Percentiles rank a stretch among this genome's conserved stretches.
phyloP scores from a whole-genome alignment of 2,329 filamentous ascomycete species.

The Epichloe bromicola region DNA sequence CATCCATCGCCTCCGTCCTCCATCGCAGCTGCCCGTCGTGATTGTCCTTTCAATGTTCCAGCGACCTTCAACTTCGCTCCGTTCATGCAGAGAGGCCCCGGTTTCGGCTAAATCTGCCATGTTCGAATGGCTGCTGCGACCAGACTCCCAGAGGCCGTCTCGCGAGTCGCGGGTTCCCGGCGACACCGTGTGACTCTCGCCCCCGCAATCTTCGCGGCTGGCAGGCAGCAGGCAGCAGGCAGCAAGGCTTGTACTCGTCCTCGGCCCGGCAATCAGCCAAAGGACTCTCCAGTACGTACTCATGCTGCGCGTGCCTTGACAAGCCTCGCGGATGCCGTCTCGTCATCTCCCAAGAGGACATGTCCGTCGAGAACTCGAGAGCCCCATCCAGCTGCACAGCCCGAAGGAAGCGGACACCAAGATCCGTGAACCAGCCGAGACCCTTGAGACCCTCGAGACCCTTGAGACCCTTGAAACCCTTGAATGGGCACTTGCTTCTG shows the following conservation, averaged over 20 bases:
- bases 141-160: too few relatives aligned
- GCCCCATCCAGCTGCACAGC: slow-evolving; percentile 15
- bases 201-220: background rate
- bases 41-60: too few relatives aligned
- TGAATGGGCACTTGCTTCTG: slow-evolving; percentile 20
- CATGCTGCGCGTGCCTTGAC: background rate
- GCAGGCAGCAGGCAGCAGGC: background rate
- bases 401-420: slow-evolving; percentile 17
- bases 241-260: background rate
- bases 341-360: slow-evolving; percentile 9
- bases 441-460: slow-evolving; percentile 3
- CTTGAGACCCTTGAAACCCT: background rate
- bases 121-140: background rate
- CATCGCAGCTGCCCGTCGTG: too few relatives aligned
- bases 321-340: background rate
- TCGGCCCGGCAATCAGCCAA: too few relatives aligned
- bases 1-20: too few relatives aligned
- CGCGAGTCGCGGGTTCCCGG: too few relatives aligned
- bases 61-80: too few relatives aligned
- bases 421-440: slow-evolving; percentile 13
- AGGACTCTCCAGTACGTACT: background rate
- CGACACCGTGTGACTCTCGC: too few relatives aligned
- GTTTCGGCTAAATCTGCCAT: background rate
- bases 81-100: too few relatives aligned
- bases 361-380: slow-evolving; percentile 9